phyloP scores from a whole-genome alignment of 768 basidiomycete species.

The Clavulina sp. region DNA sequence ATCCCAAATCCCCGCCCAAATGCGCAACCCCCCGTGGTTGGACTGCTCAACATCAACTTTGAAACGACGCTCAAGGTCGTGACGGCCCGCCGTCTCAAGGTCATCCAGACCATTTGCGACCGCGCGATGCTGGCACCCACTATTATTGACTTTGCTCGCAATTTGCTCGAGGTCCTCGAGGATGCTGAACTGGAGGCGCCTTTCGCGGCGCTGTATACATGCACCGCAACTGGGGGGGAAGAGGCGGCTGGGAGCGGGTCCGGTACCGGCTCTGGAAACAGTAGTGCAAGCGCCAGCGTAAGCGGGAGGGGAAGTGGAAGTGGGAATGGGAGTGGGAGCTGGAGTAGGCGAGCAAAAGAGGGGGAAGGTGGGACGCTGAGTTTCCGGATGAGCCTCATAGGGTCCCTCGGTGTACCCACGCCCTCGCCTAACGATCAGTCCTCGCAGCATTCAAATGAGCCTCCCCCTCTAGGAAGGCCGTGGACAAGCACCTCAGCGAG shows the following conservation, averaged over 20 bases:
- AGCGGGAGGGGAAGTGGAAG: no score
- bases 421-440: no score
- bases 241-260: no score
- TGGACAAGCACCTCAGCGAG: no score
- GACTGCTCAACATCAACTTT: constrained; percentile 11
- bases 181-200: neutral
- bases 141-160: neutral
- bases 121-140: neutral
- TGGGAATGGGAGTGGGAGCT: no score
- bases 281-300: no score
- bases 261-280: no score
- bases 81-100: constrained; percentile 12
- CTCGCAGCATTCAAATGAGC: no score
- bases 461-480: no score
- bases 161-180: neutral
- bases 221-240: no score
- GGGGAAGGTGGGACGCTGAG: neutral
- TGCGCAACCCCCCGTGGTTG: no score
- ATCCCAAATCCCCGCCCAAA: constrained; percentile 10
- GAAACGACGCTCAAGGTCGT: constrained; percentile 15
- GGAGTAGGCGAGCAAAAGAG: neutral
- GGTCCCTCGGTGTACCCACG: no score
- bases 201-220: neutral
- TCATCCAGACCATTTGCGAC: constrained; percentile 12
- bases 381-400: neutral